Conservation (phyloP, 805 yeast species). For the Candida boleticola region DNA sequence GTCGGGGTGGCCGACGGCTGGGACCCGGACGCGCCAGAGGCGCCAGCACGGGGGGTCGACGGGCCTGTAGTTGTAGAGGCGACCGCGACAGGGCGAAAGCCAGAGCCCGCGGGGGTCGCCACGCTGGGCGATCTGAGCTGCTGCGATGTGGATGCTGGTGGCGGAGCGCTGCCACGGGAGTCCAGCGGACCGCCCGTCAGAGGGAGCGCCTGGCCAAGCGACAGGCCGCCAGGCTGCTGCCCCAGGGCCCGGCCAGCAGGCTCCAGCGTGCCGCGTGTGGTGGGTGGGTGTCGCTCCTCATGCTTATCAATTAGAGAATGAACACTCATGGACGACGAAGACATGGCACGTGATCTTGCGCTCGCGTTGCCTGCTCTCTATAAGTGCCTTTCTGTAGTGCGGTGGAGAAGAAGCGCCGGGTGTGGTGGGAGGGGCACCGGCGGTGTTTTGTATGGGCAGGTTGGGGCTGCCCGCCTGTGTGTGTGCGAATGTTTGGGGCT, state of each 20-base stretch:
- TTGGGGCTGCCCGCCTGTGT: no score
- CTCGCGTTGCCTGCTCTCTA: no score
- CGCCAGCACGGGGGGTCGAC: background rate
- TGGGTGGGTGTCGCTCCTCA: constrained; percentile 9
- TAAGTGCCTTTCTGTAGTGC: no score
- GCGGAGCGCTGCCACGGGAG: background rate
- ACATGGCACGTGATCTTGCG: no score
- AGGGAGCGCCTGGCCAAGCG: no score
- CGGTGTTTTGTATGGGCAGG: no score
- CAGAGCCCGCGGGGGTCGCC: background rate
- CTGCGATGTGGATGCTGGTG: background rate
- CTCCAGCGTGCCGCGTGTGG: constrained; percentile 8
- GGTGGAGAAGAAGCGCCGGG: no score
- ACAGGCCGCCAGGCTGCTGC: no score
- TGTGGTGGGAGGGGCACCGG: no score
- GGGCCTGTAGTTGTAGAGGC: background rate
- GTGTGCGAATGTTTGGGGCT: no score
- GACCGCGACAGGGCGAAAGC: background rate
- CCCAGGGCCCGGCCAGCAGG: no score
- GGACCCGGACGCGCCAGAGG: background rate
- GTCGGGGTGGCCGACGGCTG: constrained; percentile 1
- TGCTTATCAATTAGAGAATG: constrained; percentile 36
- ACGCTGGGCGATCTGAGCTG: background rate
- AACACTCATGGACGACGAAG: constrained; percentile 34
- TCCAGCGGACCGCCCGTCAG: constrained; percentile 3